Evolutionary conservation across 345 rosid genomes (phyloP).

Genomic region (Salix arbutifolia): DNA sequence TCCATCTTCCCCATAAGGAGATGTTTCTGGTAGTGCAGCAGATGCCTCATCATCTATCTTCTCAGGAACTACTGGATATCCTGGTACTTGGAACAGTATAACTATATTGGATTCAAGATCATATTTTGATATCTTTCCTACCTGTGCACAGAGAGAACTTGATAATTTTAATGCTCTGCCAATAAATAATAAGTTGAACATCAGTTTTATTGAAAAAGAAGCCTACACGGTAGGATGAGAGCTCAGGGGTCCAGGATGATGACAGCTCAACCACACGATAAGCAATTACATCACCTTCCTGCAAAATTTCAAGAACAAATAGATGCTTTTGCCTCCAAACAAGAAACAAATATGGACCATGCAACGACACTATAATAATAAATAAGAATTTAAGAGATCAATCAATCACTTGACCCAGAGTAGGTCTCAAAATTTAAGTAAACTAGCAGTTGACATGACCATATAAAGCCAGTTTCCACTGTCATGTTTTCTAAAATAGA

Average conservation of each 20-base stretch:
- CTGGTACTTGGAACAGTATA: conserved; percentile 51
- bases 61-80: conserved; percentile 48
- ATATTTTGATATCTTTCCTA: conserved; percentile 67
- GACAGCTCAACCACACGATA: conserved; percentile 84
- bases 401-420: background rate
- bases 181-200: conserved; percentile 7
- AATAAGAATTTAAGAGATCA: background rate
- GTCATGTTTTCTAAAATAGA: background rate
- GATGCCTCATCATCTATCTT: conserved; percentile 40
- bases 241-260: conserved; percentile 88
- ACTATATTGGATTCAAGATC: conserved; percentile 52
- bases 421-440: background rate
- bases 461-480: background rate
- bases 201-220: conserved; percentile 9
- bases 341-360: conserved; percentile 1
- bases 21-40: conserved; percentile 34
- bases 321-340: background rate
- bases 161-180: conserved; percentile 2
- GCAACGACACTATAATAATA: background rate
- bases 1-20: conserved; percentile 69
- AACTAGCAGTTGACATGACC: background rate
- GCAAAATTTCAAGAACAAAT: conserved; percentile 25
- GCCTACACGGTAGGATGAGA: conserved; percentile 65
- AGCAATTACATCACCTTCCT: conserved; percentile 89
- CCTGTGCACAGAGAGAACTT: conserved; percentile 41